phyloP scores from a whole-genome alignment of 768 basidiomycete species.

The Coprinopsis strossmayeri region DNA sequence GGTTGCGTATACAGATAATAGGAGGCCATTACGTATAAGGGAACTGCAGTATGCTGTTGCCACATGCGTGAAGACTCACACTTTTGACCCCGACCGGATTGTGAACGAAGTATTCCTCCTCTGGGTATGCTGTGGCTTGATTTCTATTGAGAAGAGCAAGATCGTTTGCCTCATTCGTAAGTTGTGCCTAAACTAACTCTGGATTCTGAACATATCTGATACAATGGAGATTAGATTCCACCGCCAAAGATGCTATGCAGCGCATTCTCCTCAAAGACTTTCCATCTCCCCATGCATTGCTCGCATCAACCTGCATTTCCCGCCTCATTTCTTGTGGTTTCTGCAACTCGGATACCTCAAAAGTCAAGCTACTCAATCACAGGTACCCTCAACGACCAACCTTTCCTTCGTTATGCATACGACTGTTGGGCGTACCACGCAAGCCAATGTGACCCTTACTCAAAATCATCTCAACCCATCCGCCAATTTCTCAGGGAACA shows the following conservation, averaged over 20 bases:
- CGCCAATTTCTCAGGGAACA: too few relatives aligned
- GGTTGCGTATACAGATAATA: background rate
- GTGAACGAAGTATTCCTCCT: background rate
- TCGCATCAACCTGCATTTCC: background rate
- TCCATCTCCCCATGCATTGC: background rate
- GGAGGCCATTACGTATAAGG: background rate
- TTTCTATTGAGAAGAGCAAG: background rate
- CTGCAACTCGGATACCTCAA: background rate
- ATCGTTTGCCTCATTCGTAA: background rate
- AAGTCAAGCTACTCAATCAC: background rate
- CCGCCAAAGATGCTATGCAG: background rate
- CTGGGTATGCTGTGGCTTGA: background rate
- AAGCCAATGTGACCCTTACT: too few relatives aligned
- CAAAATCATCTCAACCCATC: too few relatives aligned
- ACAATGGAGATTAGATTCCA: background rate
- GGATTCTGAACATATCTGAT: too few relatives aligned
- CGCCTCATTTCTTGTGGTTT: background rate
- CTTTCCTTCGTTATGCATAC: background rate
- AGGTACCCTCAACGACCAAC: background rate
- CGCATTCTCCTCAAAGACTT: background rate
- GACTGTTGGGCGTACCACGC: too few relatives aligned
- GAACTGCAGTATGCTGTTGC: background rate
- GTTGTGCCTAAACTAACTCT: too few relatives aligned
- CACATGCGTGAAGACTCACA: background rate
- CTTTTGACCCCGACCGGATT: background rate